These are phyloP conservation scores for Urostyla sp. DNA, from an alignment of 73 alveolate species.

Conservation along the genomic window DNA sequence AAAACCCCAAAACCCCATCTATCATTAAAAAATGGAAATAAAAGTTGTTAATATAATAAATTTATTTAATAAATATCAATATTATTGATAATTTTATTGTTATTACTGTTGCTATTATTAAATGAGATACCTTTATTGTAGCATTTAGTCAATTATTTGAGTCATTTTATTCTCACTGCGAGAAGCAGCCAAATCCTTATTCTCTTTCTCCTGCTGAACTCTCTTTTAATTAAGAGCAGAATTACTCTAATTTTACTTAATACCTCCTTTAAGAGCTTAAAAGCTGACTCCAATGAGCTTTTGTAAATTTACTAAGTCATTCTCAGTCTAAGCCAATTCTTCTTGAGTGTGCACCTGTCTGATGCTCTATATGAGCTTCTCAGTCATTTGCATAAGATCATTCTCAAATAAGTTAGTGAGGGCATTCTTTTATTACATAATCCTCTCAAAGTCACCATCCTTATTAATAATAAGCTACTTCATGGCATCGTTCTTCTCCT, in stretches of 20 bases:
- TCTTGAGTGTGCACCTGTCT: conserved; percentile 15
- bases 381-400: conserved; percentile 54
- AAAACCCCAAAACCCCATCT: no score
- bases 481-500: conserved; percentile 41
- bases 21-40: no score
- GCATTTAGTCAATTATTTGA: conserved; percentile 37
- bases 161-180: conserved; percentile 8
- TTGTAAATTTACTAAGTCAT: conserved; percentile 8
- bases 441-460: conserved; percentile 42
- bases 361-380: conserved; percentile 26
- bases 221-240: background rate
- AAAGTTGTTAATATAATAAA: no score
- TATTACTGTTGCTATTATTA: conserved; percentile 21
- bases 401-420: conserved; percentile 33
- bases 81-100: background rate
- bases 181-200: background rate
- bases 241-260: conserved; percentile 16
- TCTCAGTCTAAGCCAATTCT: background rate
- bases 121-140: conserved; percentile 19
- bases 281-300: conserved; percentile 50
- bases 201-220: conserved; percentile 1
- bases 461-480: conserved; percentile 8
- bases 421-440: conserved; percentile 18
- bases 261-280: conserved; percentile 45
- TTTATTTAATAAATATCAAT: no score